Percentiles rank a stretch among this genome's conserved stretches.
phyloP scores from a whole-genome alignment of 495 filamentous ascomycete genomes.

The Immersiella caudata region DNA sequence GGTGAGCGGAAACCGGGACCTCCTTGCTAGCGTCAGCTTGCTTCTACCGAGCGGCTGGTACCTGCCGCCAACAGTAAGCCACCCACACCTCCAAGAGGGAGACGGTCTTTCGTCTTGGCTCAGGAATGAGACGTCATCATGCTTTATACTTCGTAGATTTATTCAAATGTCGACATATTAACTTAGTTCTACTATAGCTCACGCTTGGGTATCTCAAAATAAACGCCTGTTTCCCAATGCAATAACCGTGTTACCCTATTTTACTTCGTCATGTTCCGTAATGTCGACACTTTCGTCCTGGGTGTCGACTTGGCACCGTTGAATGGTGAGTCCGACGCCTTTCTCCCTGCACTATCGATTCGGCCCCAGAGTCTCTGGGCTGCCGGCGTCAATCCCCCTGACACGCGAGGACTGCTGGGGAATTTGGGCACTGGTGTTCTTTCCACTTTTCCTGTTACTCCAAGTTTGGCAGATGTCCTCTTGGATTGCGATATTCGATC shows the following conservation, averaged over 20 bases:
- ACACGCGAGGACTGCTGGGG: slow-evolving; percentile 69
- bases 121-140: no score
- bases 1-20: slow-evolving; percentile 1
- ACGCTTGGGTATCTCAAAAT: slow-evolving; percentile 17
- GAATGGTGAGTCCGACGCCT: slow-evolving; percentile 53
- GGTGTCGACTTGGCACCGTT: slow-evolving; percentile 37
- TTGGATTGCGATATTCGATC: slow-evolving; percentile 78
- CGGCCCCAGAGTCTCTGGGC: slow-evolving; percentile 74
- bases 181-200: not conserved
- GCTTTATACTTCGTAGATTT: no score
- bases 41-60: not conserved
- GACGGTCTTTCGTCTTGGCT: no score
- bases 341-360: slow-evolving; percentile 59
- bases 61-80: no score
- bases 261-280: slow-evolving; percentile 28
- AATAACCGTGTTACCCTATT: not conserved
- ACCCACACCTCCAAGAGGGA: no score
- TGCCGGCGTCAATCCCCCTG: slow-evolving; percentile 73
- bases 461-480: slow-evolving; percentile 51
- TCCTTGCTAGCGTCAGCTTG: not conserved
- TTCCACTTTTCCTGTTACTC: slow-evolving; percentile 59
- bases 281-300: slow-evolving; percentile 25
- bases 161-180: no score
- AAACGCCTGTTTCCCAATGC: not conserved
- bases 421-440: slow-evolving; percentile 71